phyloP scores from a whole-genome alignment of 179 eudicot species.

The Spinacia oleracea region DNA sequence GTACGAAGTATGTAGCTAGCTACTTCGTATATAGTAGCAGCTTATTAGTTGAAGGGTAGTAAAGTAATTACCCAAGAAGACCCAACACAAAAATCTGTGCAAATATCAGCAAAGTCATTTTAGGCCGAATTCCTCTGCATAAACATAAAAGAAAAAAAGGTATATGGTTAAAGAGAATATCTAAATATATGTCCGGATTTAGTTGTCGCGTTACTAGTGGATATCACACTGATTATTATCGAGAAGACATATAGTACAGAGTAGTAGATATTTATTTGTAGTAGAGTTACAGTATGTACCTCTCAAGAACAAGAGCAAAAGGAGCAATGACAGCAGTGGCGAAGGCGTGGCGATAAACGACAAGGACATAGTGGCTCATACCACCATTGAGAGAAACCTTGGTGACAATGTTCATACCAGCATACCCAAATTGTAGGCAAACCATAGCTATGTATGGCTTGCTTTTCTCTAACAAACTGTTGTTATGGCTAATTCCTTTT shows the following conservation, averaged over 20 bases:
- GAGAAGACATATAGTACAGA: not conserved
- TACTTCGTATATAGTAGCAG: no score
- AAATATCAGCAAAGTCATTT: constrained; percentile 63
- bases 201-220: not conserved
- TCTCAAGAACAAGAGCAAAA: constrained; percentile 67
- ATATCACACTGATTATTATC: no score
- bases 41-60: not conserved
- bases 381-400: constrained; percentile 79
- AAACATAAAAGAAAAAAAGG: not conserved
- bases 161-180: no score
- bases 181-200: no score
- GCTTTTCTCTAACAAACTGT: constrained; percentile 35
- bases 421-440: constrained; percentile 73
- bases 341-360: constrained; percentile 74
- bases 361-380: constrained; percentile 81
- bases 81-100: constrained; percentile 75
- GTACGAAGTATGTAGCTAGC: no score
- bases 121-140: constrained; percentile 65
- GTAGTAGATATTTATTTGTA: no score
- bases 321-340: constrained; percentile 77
- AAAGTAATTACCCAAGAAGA: constrained; percentile 66
- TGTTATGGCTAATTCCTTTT: constrained; percentile 32
- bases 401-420: constrained; percentile 84
- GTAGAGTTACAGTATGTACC: no score
- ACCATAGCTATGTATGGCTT: constrained; percentile 81